A percentile compares a stretch with the other conserved stretches of the same genome.
These are phyloP conservation scores for Cercospora sp. DNA, from an alignment of 2,329 filamentous ascomycete genomes.

Conservation along the genomic window DNA sequence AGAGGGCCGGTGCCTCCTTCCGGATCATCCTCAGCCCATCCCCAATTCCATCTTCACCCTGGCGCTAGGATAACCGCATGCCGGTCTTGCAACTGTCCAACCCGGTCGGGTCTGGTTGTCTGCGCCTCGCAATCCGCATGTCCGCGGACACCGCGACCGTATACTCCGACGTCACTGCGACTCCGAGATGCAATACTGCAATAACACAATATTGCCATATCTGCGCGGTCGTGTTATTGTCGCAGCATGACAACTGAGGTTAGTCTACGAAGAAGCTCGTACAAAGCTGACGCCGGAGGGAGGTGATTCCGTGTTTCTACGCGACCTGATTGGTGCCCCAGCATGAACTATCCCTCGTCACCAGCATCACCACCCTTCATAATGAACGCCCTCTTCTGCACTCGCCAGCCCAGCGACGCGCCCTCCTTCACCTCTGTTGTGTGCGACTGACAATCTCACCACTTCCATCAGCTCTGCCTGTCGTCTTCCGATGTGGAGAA, in stretches of 20 bases:
- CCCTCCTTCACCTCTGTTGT: not conserved
- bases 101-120: not conserved
- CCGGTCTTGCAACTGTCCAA: slow-evolving; percentile 3
- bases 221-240: not conserved
- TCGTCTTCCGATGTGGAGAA: not conserved
- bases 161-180: not conserved
- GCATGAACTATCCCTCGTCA: not conserved
- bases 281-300: not conserved
- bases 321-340: not conserved
- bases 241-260: not conserved
- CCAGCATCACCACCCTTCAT: not conserved
- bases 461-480: not conserved
- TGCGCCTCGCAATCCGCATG: not conserved
- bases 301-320: not conserved
- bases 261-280: not conserved
- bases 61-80: not conserved
- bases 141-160: not conserved
- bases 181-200: not conserved
- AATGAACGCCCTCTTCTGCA: not conserved
- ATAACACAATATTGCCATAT: not conserved
- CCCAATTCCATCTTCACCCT: not conserved
- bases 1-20: not conserved
- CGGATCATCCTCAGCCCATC: slow-evolving; percentile 5
- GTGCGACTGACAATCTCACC: not conserved
- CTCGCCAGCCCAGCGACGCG: not conserved